Conservation (phyloP, 305 asterid genomes). For the Euphrasia arctica region DNA sequence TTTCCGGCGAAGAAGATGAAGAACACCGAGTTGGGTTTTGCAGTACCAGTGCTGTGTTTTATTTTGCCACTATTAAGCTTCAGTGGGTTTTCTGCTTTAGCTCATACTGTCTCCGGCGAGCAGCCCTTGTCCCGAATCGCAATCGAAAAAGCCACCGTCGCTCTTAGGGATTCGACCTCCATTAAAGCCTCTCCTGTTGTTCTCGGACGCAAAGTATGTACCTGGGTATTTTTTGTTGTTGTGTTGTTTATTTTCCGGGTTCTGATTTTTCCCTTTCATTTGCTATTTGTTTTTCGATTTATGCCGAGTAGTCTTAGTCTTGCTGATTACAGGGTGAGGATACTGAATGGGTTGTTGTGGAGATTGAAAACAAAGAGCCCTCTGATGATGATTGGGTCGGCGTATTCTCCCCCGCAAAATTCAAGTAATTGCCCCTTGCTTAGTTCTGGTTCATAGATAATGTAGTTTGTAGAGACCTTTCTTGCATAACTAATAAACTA, state of each 20-base stretch:
- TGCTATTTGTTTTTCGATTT: too few species aligned
- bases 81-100: conserved; percentile 24
- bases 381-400: conserved; percentile 85
- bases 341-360: conserved; percentile 56
- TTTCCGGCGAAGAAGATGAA: conserved; percentile 18
- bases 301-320: too few species aligned
- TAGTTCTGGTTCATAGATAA: neutral
- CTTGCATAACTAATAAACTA: conserved; percentile 17
- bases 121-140: conserved; percentile 80
- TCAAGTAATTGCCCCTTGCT: conserved; percentile 51
- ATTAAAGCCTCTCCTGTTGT: conserved; percentile 56
- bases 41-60: conserved; percentile 11
- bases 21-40: conserved; percentile 21
- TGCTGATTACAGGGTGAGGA: conserved; percentile 59
- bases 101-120: conserved; percentile 41
- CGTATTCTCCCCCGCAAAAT: conserved; percentile 88
- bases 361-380: conserved; percentile 48
- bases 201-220: conserved; percentile 58
- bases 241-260: too few species aligned
- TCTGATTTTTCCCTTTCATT: neutral
- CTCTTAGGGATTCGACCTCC: conserved; percentile 47
- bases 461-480: neutral
- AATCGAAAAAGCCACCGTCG: conserved; percentile 46
- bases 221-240: neutral
- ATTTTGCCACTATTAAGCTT: conserved; percentile 4